Base-by-base conservation (phyloP, 23 red algal genomes). In the Porphyridium purpureum region DNA sequence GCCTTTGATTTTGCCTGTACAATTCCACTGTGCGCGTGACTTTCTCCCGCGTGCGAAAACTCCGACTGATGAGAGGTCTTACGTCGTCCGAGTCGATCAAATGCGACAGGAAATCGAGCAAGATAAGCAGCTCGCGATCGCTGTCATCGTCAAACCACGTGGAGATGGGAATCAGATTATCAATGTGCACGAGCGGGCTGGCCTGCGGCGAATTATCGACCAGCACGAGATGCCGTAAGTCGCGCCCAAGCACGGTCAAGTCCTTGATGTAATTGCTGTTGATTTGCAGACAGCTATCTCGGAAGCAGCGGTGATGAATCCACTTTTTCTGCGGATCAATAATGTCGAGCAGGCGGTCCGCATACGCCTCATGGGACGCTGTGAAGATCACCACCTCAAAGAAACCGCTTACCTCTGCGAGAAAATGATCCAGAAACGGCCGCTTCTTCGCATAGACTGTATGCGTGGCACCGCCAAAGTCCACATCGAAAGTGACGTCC, bases 371-470 rank as follows among this genome's bases (percentile, higher is more conserved):
- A 7, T 76, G 74, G 29, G 79, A 86, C 23, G 88, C 88, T 6
- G 88, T 95, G 35, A 95, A 95, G 9, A 95, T 62, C 5, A 95
- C 80, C 2, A 95, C 57, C 58, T 95, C 88, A 62, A 67, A 95
- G 54, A 54, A 65, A 21, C 80, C 50, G 24, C 56, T 53, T 32
- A 61, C 74, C 36, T 68, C 62, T 7, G 44, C 42, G 14, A 95
- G 57, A 54, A 95, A 84, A 3, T 55, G 42, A 21, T 95, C 72
- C 23, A 95, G 58, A 49, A 40, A 54, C 55, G 88, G 88, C 4
- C 88, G 62, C 55, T 81, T 83, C 21, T 74, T 86, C 8, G 75
- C 88, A 40, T 74, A 95, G 11, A 84, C 72, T 17, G 75, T 62
- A 1, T 40, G 65, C 30, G 67, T 64, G n/a, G 74, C 80, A 0